These are phyloP conservation scores for Erodium chrysanthum DNA, from an alignment of 441 rosid species.

Conservation along the genomic window DNA sequence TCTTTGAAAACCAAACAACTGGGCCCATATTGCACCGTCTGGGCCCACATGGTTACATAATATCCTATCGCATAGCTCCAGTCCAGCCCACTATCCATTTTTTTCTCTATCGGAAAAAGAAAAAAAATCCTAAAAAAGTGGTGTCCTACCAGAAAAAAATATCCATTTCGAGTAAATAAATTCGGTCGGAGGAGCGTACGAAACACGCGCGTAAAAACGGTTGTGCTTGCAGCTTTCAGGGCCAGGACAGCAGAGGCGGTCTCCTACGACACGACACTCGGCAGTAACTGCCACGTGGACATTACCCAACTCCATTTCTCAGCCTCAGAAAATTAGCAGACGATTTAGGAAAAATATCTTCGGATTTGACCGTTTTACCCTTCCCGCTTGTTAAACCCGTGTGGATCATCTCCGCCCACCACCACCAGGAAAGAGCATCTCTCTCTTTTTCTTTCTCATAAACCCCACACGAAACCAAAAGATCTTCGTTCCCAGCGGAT, in stretches of 20 bases:
- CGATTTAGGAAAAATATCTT: neutral
- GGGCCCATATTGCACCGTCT: neutral
- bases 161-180: neutral
- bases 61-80: no score
- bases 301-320: neutral
- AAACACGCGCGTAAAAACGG: neutral
- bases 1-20: neutral
- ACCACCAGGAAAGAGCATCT: neutral
- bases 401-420: neutral
- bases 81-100: neutral
- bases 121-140: neutral
- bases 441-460: neutral
- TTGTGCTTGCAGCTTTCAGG: neutral
- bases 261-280: constrained; percentile 1
- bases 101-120: no score
- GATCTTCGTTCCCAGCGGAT: neutral
- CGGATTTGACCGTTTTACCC: neutral
- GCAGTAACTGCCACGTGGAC: neutral
- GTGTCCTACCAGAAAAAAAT: neutral
- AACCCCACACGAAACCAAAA: constrained; percentile 4
- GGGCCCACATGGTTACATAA: neutral
- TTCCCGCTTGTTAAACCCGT: no score
- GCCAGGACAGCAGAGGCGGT: neutral
- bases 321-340: neutral
- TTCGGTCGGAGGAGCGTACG: neutral